These are phyloP conservation scores for Candida awuae DNA, from an alignment of 805 yeast genomes.

Conservation along the genomic window DNA sequence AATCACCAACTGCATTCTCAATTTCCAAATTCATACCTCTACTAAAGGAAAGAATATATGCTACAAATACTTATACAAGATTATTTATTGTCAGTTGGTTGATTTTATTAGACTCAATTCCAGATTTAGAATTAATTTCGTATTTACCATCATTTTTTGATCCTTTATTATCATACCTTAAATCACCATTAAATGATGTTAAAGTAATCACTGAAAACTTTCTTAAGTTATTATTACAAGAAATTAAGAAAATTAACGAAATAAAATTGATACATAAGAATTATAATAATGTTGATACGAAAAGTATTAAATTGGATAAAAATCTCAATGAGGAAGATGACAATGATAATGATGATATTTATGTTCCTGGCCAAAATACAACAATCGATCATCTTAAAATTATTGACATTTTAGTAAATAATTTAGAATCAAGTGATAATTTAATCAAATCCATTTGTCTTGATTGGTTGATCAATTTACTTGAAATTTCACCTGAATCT, in stretches of 20 bases:
- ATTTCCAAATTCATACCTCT: slow-evolving; percentile 83
- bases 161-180: slow-evolving; percentile 70
- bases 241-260: slow-evolving; percentile 67
- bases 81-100: slow-evolving; percentile 92
- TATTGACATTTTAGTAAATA: slow-evolving; percentile 73
- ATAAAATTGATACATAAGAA: slow-evolving; percentile 44
- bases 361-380: slow-evolving; percentile 74
- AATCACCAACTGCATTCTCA: slow-evolving; percentile 64
- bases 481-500: slow-evolving; percentile 68
- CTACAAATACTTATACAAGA: slow-evolving; percentile 86
- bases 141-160: slow-evolving; percentile 86
- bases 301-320: neutral
- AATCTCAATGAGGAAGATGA: neutral
- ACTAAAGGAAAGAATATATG: slow-evolving; percentile 83
- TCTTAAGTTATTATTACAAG: slow-evolving; percentile 66
- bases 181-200: slow-evolving; percentile 80
- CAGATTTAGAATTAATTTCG: slow-evolving; percentile 79
- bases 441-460: slow-evolving; percentile 75
- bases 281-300: slow-evolving; percentile 12
- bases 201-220: slow-evolving; percentile 77
- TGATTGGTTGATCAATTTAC: slow-evolving; percentile 71
- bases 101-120: slow-evolving; percentile 83
- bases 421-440: slow-evolving; percentile 63
- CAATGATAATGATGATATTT: slow-evolving; percentile 40
- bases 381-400: slow-evolving; percentile 72